A percentile compares a stretch with the other conserved stretches of the same genome.
These are phyloP conservation scores for Diplotaxis tenuifolia DNA, from an alignment of 345 rosid species.

Conservation along the genomic window DNA sequence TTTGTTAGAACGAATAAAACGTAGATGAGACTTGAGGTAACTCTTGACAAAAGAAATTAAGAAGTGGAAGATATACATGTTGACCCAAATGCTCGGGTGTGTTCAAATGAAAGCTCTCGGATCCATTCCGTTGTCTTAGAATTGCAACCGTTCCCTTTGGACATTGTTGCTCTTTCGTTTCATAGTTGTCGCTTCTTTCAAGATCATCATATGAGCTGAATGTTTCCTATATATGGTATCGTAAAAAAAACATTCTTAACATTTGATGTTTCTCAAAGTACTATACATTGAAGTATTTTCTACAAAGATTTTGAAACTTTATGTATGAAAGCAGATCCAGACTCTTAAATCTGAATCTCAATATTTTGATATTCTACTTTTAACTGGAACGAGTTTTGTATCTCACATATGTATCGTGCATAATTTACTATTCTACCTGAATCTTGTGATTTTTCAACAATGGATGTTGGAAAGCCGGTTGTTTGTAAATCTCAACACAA, in stretches of 20 bases:
- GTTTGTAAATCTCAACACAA: slow-evolving; percentile 25
- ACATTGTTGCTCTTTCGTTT: slow-evolving; percentile 10
- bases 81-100: not conserved
- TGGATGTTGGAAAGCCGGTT: slow-evolving; percentile 30
- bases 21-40: not conserved
- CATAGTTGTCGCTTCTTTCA: slow-evolving; percentile 2
- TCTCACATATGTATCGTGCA: not conserved
- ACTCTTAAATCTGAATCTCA: not conserved
- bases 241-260: no score
- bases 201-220: slow-evolving; percentile 1
- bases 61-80: slow-evolving; percentile 8
- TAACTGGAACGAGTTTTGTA: not conserved
- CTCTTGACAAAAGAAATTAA: not conserved
- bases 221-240: slow-evolving; percentile 11
- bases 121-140: slow-evolving; percentile 3
- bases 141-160: slow-evolving; percentile 25
- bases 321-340: not conserved
- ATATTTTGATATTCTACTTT: not conserved
- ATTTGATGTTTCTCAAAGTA: no score
- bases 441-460: slow-evolving; percentile 31
- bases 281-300: no score
- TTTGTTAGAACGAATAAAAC: not conserved
- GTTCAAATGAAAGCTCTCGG: slow-evolving; percentile 8
- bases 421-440: slow-evolving; percentile 4
- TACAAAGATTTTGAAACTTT: not conserved